Evolutionary conservation across 257 asterid genomes (phyloP).

Genomic region (Scutellaria barbata): DNA sequence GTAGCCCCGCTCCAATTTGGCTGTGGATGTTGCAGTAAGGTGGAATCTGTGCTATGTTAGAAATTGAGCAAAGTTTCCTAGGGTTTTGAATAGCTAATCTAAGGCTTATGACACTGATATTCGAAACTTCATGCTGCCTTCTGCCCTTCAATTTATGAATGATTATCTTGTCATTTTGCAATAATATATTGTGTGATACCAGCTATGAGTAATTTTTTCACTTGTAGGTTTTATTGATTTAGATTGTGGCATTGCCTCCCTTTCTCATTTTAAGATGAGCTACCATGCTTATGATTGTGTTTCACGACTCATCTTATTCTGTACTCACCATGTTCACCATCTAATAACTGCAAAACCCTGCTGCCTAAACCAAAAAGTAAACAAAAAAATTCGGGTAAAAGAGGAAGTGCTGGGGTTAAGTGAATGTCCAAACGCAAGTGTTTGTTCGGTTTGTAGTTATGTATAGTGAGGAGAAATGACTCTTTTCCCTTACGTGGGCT

Average conservation of each 20-base stretch:
- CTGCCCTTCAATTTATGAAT: not conserved
- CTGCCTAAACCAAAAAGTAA: not conserved
- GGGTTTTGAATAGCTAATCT: not conserved
- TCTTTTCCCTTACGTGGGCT: conserved; percentile 23
- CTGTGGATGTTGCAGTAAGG: not conserved
- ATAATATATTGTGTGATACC: not conserved
- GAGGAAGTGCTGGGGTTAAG: not conserved
- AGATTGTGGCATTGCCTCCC: no score
- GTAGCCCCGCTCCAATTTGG: not conserved
- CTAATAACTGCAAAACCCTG: conserved; percentile 1
- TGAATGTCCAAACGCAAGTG: not conserved
- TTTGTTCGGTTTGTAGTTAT: not conserved
- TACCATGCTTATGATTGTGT: not conserved
- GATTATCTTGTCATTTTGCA: conserved; percentile 16
- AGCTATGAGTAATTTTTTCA: not conserved
- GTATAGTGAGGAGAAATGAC: conserved; percentile 2
- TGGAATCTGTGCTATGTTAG: not conserved
- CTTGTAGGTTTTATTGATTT: conserved; percentile 5
- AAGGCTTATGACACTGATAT: not conserved
- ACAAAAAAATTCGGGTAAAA: not conserved
- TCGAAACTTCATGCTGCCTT: conserved; percentile 12
- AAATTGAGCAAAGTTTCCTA: not conserved
- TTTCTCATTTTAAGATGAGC: not conserved
- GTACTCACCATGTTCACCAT: not conserved
- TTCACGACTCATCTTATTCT: not conserved